Conservation (phyloP, 257 asterid genomes). For the Solanum neorickii region DNA sequence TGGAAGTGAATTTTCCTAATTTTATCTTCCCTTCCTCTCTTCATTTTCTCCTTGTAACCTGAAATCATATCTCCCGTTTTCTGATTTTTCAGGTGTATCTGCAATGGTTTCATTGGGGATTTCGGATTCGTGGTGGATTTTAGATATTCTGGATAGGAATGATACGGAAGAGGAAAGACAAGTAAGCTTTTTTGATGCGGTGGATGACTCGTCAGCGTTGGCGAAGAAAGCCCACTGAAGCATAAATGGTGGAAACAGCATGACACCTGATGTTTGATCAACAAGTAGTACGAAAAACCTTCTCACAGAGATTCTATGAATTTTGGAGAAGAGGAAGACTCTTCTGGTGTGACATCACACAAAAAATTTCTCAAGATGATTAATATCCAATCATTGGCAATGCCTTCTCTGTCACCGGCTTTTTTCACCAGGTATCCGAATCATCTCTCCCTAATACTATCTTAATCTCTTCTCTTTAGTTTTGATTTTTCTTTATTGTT, state of each 20-base stretch:
- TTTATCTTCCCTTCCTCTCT: background rate
- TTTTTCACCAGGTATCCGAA: background rate
- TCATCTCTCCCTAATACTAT: background rate
- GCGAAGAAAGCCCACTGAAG: slow-evolving; percentile 29
- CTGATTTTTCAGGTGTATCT: background rate
- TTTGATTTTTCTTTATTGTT: background rate
- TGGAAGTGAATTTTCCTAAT: background rate
- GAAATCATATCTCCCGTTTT: background rate
- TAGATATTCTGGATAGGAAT: slow-evolving; percentile 41
- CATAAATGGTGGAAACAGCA: background rate
- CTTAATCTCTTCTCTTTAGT: background rate
- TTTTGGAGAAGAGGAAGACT: slow-evolving; percentile 70
- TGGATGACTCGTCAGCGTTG: slow-evolving; percentile 44
- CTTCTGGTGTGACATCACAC: slow-evolving; percentile 67
- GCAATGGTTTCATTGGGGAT: background rate
- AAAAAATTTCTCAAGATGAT: background rate
- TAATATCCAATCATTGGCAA: background rate
- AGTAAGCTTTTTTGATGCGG: slow-evolving; percentile 84
- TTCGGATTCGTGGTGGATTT: background rate
- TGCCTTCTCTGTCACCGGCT: background rate
- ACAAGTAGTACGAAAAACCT: slow-evolving; percentile 58
- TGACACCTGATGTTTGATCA: slow-evolving; percentile 15
- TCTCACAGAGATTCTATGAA: slow-evolving; percentile 74
- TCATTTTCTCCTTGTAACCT: background rate
- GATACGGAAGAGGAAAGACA: slow-evolving; percentile 68